phyloP scores from a whole-genome alignment of 305 asterid species.

The Fraxinus paxiana region DNA sequence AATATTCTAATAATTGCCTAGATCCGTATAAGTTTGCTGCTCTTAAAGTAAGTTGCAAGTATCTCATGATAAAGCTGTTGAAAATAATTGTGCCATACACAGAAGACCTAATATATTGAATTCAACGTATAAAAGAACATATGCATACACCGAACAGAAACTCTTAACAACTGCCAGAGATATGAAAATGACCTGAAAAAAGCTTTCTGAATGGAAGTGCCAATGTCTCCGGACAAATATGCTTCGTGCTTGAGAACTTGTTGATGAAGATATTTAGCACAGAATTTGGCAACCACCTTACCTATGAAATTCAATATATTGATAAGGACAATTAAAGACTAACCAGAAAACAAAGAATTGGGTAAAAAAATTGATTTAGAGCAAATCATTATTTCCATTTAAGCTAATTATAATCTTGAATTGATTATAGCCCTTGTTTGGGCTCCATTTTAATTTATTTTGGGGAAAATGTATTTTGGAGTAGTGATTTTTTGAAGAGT shows the following conservation, averaged over 20 bases:
- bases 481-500: too few species aligned
- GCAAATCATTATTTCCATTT: not conserved
- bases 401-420: not conserved
- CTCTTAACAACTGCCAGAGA: conserved; percentile 1
- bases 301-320: conserved; percentile 42
- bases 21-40: not conserved
- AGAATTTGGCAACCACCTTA: conserved; percentile 91
- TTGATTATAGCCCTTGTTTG: too few species aligned
- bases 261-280: conserved; percentile 89
- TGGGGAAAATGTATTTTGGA: too few species aligned
- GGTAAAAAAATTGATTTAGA: not conserved
- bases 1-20: not conserved
- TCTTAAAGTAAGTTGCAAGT: not conserved
- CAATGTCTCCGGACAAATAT: conserved; percentile 69
- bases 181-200: conserved; percentile 59
- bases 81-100: not conserved
- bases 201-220: conserved; percentile 71
- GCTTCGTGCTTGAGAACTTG: conserved; percentile 89
- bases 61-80: not conserved
- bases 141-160: not conserved
- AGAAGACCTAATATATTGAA: not conserved
- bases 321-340: not conserved
- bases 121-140: not conserved
- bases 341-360: not conserved
- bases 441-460: too few species aligned